These are phyloP conservation scores for Silene latifolia DNA, from an alignment of 148 eudicot genomes.

Conservation along the genomic window DNA sequence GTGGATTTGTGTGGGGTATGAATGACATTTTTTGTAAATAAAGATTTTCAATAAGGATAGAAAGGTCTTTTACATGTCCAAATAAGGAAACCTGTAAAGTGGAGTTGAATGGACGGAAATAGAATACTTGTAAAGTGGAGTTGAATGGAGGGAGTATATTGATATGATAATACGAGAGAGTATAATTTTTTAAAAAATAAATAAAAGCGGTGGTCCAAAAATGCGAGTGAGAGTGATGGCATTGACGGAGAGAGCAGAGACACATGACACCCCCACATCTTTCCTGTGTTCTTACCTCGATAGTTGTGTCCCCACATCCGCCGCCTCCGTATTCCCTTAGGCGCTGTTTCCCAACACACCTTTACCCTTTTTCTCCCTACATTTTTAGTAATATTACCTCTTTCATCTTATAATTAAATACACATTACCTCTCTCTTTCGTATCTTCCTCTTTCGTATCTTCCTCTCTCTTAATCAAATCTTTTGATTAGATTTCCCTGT, in stretches of 20 bases:
- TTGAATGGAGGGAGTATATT: too few species aligned
- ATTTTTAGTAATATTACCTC: neutral
- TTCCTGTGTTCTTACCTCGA: neutral
- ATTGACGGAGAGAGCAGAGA: neutral
- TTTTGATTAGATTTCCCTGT: slow-evolving; percentile 23
- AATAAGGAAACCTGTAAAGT: too few species aligned
- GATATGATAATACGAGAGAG: too few species aligned
- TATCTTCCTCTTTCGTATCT: neutral
- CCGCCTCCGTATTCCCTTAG: neutral
- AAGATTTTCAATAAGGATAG: too few species aligned
- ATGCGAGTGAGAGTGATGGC: neutral
- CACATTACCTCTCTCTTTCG: neutral
- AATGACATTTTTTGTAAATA: too few species aligned
- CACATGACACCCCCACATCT: neutral
- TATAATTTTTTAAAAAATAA: too few species aligned
- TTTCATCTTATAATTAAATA: neutral
- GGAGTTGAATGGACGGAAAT: too few species aligned
- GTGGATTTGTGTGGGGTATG: too few species aligned
- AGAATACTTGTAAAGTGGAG: too few species aligned
- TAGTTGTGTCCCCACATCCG: neutral
- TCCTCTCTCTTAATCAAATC: slow-evolving; percentile 19
- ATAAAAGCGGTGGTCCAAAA: neutral
- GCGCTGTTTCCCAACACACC: neutral
- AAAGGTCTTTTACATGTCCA: too few species aligned
- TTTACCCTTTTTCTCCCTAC: neutral